These are phyloP conservation scores for Chalara sp. DNA, from an alignment of 2,329 filamentous ascomycete species.

Conservation along the genomic window DNA sequence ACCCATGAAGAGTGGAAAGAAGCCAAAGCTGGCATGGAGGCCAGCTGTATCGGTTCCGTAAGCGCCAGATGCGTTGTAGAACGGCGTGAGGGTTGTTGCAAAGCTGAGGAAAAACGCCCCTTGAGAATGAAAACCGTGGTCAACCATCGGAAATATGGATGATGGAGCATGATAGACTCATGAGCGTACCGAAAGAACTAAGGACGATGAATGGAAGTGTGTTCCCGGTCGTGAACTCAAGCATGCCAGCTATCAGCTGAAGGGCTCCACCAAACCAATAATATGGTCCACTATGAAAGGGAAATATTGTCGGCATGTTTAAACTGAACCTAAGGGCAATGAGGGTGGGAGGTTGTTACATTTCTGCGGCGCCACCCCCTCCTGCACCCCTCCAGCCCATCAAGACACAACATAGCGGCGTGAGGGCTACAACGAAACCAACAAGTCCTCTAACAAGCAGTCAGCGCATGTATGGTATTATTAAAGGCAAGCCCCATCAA, in stretches of 20 bases:
- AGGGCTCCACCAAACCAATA: conserved; percentile 48
- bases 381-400: conserved; percentile 50
- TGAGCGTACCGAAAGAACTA: conserved; percentile 30
- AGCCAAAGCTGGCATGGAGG: conserved; percentile 32
- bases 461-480: background rate
- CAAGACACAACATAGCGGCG: conserved; percentile 41
- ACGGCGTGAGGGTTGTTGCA: conserved; percentile 46
- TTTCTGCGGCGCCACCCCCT: conserved; percentile 38
- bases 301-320: conserved; percentile 4
- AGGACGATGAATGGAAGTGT: conserved; percentile 55
- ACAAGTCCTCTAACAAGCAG: conserved; percentile 36
- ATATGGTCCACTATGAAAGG: conserved; percentile 34
- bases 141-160: background rate
- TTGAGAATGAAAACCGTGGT: background rate
- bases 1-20: conserved; percentile 23
- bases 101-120: conserved; percentile 49
- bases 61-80: conserved; percentile 41
- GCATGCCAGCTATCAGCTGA: conserved; percentile 42
- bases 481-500: too few relatives aligned
- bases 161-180: background rate
- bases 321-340: background rate
- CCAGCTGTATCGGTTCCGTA: conserved; percentile 26
- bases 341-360: conserved; percentile 34
- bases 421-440: conserved; percentile 44
- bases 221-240: conserved; percentile 52